A percentile compares a stretch with the other conserved stretches of the same genome.
Evolutionary conservation across 495 filamentous ascomycete genomes (phyloP).

Genomic region (Staphylotrichum longicolle): DNA sequence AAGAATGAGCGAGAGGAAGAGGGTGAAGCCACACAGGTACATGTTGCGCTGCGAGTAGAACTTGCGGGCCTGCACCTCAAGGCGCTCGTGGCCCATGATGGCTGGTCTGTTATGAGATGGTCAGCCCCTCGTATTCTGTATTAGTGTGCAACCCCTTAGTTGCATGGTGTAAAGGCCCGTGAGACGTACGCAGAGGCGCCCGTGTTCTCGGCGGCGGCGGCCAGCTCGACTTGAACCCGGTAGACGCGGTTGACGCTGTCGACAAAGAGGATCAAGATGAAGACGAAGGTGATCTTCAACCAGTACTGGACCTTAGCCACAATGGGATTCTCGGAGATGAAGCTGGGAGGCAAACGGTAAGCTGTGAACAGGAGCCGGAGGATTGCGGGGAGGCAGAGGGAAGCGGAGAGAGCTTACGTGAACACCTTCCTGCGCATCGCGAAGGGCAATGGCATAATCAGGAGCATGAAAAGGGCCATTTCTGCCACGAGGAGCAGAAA

Average conservation of each 20-base stretch:
- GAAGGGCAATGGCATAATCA: conserved; percentile 91
- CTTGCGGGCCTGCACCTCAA: conserved; percentile 98
- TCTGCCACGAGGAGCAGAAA: conserved; percentile 89
- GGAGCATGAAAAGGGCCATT: conserved; percentile 88
- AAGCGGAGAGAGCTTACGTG: conserved; percentile 53
- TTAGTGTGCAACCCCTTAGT: background rate
- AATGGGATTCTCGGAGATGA: conserved; percentile 79
- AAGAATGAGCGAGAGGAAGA: conserved; percentile 97
- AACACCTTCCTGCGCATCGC: conserved; percentile 83
- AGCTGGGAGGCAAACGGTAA: conserved; percentile 32
- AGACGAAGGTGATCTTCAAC: conserved; percentile 91
- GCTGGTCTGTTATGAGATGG: conserved; percentile 47
- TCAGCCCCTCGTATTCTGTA: conserved; percentile 24
- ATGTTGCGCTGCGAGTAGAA: conserved; percentile 99
- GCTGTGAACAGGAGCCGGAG: background rate
- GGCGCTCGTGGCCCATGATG: conserved; percentile 83
- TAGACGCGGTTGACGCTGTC: conserved; percentile 99
- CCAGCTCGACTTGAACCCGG: conserved; percentile 88
- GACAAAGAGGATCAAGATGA: conserved; percentile 96
- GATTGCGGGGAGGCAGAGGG: background rate
- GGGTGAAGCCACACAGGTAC: conserved; percentile 99
- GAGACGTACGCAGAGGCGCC: conserved; percentile 32
- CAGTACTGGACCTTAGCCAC: conserved; percentile 53
- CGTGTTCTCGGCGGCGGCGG: conserved; percentile 50
- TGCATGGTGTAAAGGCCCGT: conserved; percentile 10